These are phyloP conservation scores for Phalaenopsis equestris DNA, from an alignment of 106 monocot genomes.

Conservation along the genomic window DNA sequence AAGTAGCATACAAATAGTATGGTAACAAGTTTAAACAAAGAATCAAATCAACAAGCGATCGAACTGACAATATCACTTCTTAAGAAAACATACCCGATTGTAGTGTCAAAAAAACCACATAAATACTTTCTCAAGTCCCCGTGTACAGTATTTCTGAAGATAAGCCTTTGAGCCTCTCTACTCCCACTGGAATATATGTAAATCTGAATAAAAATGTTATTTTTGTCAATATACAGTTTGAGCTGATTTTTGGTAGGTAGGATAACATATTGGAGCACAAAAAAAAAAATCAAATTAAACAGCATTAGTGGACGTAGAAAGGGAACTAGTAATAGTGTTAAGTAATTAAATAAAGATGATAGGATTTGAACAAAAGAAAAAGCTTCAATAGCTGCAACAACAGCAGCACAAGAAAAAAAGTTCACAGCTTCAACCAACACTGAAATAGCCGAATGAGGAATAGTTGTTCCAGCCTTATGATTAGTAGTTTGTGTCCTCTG, in stretches of 20 bases:
- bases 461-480: background rate
- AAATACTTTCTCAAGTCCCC: constrained; percentile 86
- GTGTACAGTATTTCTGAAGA: constrained; percentile 78
- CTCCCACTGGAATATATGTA: constrained; percentile 99
- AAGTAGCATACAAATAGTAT: background rate
- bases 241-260: background rate
- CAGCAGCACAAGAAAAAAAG: background rate
- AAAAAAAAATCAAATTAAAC: no score
- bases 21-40: background rate
- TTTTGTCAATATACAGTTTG: background rate
- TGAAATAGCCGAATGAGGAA: background rate
- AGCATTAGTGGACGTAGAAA: no score
- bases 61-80: background rate
- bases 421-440: background rate
- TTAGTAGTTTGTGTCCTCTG: background rate
- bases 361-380: background rate
- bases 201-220: constrained; percentile 39
- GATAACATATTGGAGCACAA: background rate
- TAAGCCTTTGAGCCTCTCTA: constrained; percentile 90
- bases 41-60: background rate
- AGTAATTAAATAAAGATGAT: background rate
- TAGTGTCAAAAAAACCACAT: constrained; percentile 94
- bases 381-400: background rate
- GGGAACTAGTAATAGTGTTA: no score
- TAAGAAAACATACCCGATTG: constrained; percentile 50